Evolutionary conservation across 495 filamentous ascomycete species (phyloP), one percentile per base, ranked within the genome.

Genomic region (Trichocladium uniseriatum): DNA sequence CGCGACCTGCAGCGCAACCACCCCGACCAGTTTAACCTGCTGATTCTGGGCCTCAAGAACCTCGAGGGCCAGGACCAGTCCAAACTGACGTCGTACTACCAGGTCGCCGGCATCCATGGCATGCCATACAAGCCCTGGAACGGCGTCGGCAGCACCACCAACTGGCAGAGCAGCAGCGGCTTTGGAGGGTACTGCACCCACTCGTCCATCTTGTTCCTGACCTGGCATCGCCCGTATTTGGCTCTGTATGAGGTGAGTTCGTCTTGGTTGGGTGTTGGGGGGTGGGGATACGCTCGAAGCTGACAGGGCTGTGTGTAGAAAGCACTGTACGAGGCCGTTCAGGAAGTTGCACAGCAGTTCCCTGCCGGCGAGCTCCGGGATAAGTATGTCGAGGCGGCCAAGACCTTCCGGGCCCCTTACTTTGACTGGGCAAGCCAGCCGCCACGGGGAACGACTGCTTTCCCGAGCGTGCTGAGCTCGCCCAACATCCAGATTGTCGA

Each of bases 151-250:
- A 51, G 54, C 47, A 47, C 52, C 41, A 48, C 55, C 19, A 51
- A 60, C 48, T 57, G 61, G 59, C 54, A 63, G 39, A 45, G 57
- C 21, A 59, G 36, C 16, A 38, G 44, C 42, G 70, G 55, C 18
- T 66, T 55, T 53, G 66, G 53, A 24, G 83, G 82, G 0, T 86
- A 84, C 57, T 87, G 83, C 56, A 69, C 72, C 8, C 83, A 87
- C 62, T 67, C 70, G 13, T 83, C 78, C 18, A 78, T 79, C 47
- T 62, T n/a, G n/a, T n/a, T n/a, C n/a, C n/a, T n/a, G n/a, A n/a
- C n/a, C n/a, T n/a, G n/a, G n/a, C n/a, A n/a, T n/a, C n/a, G n/a
- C n/a, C n/a, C n/a, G n/a, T n/a, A n/a, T n/a, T n/a, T n/a, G n/a
- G n/a, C n/a, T n/a, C n/a, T n/a, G n/a, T n/a, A n/a, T n/a, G n/a